These are phyloP conservation scores for Monilinia laxa DNA, from an alignment of 2,329 filamentous ascomycete genomes.

Conservation along the genomic window DNA sequence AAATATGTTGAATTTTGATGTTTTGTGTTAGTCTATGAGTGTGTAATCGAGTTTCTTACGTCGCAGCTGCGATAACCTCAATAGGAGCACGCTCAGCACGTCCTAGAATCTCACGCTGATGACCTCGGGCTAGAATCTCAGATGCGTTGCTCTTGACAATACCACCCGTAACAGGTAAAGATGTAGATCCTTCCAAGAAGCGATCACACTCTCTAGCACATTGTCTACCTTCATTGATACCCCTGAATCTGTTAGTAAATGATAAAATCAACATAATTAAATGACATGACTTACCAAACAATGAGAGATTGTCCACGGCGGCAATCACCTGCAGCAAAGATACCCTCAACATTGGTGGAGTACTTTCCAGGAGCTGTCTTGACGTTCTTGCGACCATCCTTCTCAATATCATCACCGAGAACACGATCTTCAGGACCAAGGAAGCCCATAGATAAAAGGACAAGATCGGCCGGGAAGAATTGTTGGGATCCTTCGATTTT, in stretches of 20 bases:
- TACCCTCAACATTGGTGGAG: constrained; percentile 79
- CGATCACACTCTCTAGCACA: constrained; percentile 88
- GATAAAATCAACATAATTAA: neutral
- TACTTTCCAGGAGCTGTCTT: constrained; percentile 90
- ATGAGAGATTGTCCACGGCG: constrained; percentile 92
- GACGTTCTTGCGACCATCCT: constrained; percentile 90
- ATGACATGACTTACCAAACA: constrained; percentile 69
- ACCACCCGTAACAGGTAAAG: constrained; percentile 85
- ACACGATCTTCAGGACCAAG: constrained; percentile 87
- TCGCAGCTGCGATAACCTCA: constrained; percentile 34
- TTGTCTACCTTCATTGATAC: constrained; percentile 95
- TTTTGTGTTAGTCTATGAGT: constrained; percentile 1
- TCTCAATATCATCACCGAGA: constrained; percentile 83
- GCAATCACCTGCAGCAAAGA: constrained; percentile 94
- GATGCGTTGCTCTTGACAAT: constrained; percentile 83
- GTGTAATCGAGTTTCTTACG: constrained; percentile 20
- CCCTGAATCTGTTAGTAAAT: constrained; percentile 55
- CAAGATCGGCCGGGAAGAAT: constrained; percentile 94
- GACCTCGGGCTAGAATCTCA: constrained; percentile 54
- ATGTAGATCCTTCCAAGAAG: constrained; percentile 76
- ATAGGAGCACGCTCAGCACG: constrained; percentile 33
- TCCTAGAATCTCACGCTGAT: constrained; percentile 26
- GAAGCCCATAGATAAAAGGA: constrained; percentile 96
- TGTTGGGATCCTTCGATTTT: constrained; percentile 90
- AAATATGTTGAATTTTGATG: constrained; percentile 15